Base-by-base conservation (phyloP, 2,329 filamentous ascomycete species). In the Didymella keratinophila region DNA sequence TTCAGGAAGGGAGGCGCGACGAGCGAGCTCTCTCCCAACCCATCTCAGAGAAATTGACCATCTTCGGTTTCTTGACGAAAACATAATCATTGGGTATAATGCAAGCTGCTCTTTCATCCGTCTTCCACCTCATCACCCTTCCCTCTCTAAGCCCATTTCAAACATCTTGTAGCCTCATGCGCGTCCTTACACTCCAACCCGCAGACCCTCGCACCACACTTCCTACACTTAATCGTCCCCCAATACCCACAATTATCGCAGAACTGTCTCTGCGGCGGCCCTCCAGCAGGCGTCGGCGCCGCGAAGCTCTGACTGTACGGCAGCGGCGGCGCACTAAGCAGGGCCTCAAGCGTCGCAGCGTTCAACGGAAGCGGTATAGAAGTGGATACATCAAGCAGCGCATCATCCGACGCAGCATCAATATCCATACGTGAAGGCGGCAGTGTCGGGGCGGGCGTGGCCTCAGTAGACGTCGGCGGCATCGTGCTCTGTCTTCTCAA, bases 201-300 rank as follows among this genome's bases (percentile, higher is more conserved):
- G 74, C 91, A 94, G n/a, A 91, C 87, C 68, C 88, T 83, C 44
- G 85, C 85, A n/a, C 90, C 90, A 77, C 91, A 94, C 79, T 90
- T 91, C 74, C 88, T 84, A 78, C 91, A 94, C 75, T 84, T 85
- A 44, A 92, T 87, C 39, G 87, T 81, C 2, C 90, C 91, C 90
- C 91, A 93, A 76, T 93, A 93, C 14, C 91, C 91, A 71, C 91
- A 94, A 30, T 92, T 86, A 71, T 89, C 89, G 76, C 91, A 94
- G 74, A 93, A 94, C 34, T 80, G 79, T 58, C 90, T 81, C 52
- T 78, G 77, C 45, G 80, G 79, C 2, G 89, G 88, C 10, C 72
- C 77, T 16, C 68, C 67, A 3, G 72, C 56, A 5, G 77, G 69
- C 14, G 79, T 77, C 20, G 80, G 77, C 4, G 73, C 76, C 16